Base-by-base conservation (phyloP, 352 stramenopile genomes). In the Globisporangium paddicum region DNA sequence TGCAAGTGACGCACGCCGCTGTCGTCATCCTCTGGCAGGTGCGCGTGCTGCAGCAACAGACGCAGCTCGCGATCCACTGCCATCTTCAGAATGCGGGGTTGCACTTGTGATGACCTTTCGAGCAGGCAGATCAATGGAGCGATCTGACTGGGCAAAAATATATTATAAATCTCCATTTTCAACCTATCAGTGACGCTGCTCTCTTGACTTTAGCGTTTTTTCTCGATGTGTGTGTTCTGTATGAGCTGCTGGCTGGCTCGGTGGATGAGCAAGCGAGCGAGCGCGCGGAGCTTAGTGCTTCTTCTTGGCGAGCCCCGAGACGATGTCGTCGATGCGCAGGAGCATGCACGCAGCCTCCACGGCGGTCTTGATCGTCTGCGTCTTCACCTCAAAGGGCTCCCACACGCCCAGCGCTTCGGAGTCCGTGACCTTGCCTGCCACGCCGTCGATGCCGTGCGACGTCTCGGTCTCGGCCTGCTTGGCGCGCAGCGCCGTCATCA, bases 331-430 rank as follows among this genome's bases (percentile, higher is more conserved):
- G 75, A 99, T 99, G 61, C 98, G 94, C 63, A 97, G 72, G 61
- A 98, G 79, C 82, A 99, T 98, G 72, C 95, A 99, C 45, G 96
- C 95, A 61, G 94, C 97, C 72, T 99, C 98, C 63, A 99, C 96
- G 14, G 97, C 96, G 40, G 97, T 99, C 83, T 99, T 99, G 80
- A 99, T 99, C 25, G 97, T 98, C 89, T 99, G 97, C 46, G 97
- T 98, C 82, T 99, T 99, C 62, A 99, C 97, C 72, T 96, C 86
- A 72, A 98, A 99, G n/a, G 97, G 96, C 68, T 99, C 98, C 96
- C 96, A 99, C 62, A 99, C 96, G 50, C 93, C 96, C 53, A 98
- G 85, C 60, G 98, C 80, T 66, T 95, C 83, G 80, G 99, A 98
- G 73, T 96, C 80, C 2, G 92, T 97, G 56, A 99, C 79, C 53